Evolutionary conservation across 108 stramenopile species (phyloP), one percentile per base, ranked within the genome.

Genomic region (Nitzschia sp.): DNA sequence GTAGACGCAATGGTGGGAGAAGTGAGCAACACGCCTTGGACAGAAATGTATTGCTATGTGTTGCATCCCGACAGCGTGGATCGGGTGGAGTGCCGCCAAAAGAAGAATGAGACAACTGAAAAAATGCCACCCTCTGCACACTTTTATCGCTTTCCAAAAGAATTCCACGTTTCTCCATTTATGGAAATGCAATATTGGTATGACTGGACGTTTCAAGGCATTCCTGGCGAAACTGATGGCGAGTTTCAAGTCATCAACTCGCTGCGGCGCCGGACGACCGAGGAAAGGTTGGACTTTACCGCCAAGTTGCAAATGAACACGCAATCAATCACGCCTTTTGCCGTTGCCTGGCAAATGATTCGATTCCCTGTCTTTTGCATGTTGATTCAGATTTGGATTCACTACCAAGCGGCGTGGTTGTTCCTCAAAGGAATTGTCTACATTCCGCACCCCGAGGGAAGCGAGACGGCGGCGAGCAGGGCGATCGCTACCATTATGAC

Each of bases 131-230:
- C n/a, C 48, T 35, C 17, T 2, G 46, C 32, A 21, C 46, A 65
- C 18, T 5, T 58, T 57, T 69, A 81, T 58, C 32, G 69, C 53
- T 83, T 92, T 66, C 78, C 69, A n/a, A 98, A 98, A 66, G 62
- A 55, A 24, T 98, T 98, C 71, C 98, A 98, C 72, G 98, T 98
- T n/a, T 92, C 90, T 32, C 98, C 98, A 25, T 98, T 98, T 83
- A 97, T 97, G 96, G 93, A 91, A 64, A 98, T 98, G 98, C 85
- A 90, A 47, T 90, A 95, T 63, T 66, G 60, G 34, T 98, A 97
- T 70, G 94, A 96, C 84, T 98, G 95, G 94, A 89, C 67, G 21
- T 96, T 97, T 79, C 49, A 35, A 51, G 68, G 72, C 0, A 38
- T 72, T 21, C 61, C 69, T 31, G 27, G 30, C 17, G 30, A 56